Evolutionary conservation across 192 early-diverging fungal genomes (phyloP), one percentile per base, ranked within the genome.

Genomic region (Coemansia nantahalensis): DNA sequence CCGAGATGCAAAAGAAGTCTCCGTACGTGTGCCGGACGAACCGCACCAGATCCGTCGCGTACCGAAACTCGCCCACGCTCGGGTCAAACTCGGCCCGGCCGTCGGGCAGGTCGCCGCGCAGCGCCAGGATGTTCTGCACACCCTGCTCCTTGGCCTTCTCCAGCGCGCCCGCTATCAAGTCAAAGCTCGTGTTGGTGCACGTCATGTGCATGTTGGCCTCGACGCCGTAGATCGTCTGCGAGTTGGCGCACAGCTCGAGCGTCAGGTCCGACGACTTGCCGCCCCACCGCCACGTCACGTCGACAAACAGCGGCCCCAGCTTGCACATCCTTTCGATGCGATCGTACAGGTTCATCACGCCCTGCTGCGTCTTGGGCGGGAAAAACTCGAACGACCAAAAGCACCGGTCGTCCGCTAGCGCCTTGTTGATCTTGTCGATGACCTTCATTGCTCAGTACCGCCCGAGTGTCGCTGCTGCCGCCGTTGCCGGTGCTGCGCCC

Each of bases 201-300:
- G 93, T 98, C 79, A 98, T 82, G 65, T 98, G 95, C 95, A 98
- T 96, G 79, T 83, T 88, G 28, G 93, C 90, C 70, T 98, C 95
- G 43, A 96, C 80, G 41, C 95, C 95, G 68, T 92, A 92, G 5
- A 93, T 91, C 45, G 84, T 81, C 77, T 95, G 93, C 17, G 95
- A 88, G 45, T 87, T 95, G 34, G 86, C 74, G 50, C 86, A 86
- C 40, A 97, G 89, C 73, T 98, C 90, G 33, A 89, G 77, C 17
- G 93, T 95, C 32, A 91, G 77, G 36, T 93, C 91, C 24, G 92
- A 87, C 39, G 84, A 83, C 51, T 83, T 83, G 30, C 95, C 95
- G 46, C 95, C 95, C 46, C 93, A 93, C 60, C 88, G 88, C 95
- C 95, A 98, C 7, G 85, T 87, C 24, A 90, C 82, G 63, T 90